Evolutionary conservation across 768 basidiomycete genomes (phyloP), one percentile per base, ranked within the genome.

Genomic region (Phlebiopsis gigantea): DNA sequence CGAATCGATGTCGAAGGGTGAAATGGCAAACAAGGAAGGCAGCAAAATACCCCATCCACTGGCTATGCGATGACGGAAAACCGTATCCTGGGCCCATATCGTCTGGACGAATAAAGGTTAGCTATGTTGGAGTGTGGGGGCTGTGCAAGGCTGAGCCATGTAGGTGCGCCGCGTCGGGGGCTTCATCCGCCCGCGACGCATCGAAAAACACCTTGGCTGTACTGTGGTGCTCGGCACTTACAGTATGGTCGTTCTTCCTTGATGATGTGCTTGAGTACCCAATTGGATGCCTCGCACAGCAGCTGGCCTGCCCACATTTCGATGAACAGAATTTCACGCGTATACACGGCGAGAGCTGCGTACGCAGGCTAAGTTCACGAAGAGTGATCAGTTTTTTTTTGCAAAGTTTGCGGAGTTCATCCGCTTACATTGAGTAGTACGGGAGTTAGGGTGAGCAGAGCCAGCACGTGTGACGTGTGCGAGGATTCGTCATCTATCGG

Each of bases 21-120:
- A 93, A 65, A 70, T 93, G 91, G 65, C 86, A 82, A 43, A 84
- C 65, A 44, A 93, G 68, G 69, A 93, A 93, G 0, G 88, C 76
- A 5, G 85, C 77, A 61, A 93, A 93, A 70, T 88, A 93, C 15
- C 83, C 91, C 91, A 93, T 92, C 68, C 86, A 91, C 69, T 93
- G 91, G 69, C 88, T 90, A 65, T 93, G 91, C 14, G 89, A 91
- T 0, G 90, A 92, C 0, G 91, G 91, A 63, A 93, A 93, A 6
- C 90, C 91, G 65, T 91, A 93, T 14, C 90, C 90, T 54, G 79
- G 79, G 19, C 84, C 85, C 46, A 82, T 68, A 55, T 76, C 77
- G 43, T 76, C 86, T 86, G 63, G 10, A 12, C 5, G 47, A 41
- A 19, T 39, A 34, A 21, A 12, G 31, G 9, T 48, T 26, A 17